These are phyloP conservation scores for Cystobasidium onofrii DNA, from an alignment of 768 basidiomycete genomes.

Conservation along the genomic window DNA sequence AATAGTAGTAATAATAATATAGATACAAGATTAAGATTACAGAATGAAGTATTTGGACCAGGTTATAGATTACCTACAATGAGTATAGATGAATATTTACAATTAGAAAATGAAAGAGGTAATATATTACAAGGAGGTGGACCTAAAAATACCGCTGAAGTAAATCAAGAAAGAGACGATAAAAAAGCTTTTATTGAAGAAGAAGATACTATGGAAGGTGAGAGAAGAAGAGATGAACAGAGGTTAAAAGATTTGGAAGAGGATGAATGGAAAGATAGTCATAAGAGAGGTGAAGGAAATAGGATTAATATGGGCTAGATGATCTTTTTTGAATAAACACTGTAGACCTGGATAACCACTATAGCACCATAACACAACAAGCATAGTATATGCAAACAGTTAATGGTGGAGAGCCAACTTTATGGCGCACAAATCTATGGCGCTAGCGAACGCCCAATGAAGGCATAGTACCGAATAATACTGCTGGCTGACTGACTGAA, in stretches of 20 bases:
- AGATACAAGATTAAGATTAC: constrained; percentile 62
- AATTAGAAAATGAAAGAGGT: constrained; percentile 71
- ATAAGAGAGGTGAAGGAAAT: constrained; percentile 88
- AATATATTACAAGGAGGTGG: constrained; percentile 82
- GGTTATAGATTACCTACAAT: constrained; percentile 82
- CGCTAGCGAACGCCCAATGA: too few species aligned
- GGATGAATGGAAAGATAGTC: constrained; percentile 75
- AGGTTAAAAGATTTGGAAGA: constrained; percentile 68
- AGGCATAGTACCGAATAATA: too few species aligned
- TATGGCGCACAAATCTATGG: too few species aligned
- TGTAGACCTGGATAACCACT: too few species aligned
- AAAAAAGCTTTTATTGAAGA: constrained; percentile 53
- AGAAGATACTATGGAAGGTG: constrained; percentile 56
- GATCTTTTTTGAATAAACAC: too few species aligned
- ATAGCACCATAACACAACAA: too few species aligned
- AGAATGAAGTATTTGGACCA: constrained; percentile 73
- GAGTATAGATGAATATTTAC: constrained; percentile 89
- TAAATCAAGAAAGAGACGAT: constrained; percentile 65
- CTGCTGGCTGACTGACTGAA: too few species aligned
- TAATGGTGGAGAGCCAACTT: too few species aligned
- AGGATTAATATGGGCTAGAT: constrained; percentile 83
- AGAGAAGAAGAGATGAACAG: constrained; percentile 65
- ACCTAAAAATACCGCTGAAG: constrained; percentile 52
- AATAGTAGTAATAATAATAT: constrained; percentile 32
- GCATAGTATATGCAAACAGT: too few species aligned